phyloP scores from a whole-genome alignment of 2,329 filamentous ascomycete genomes.

The Esteya vermicola region DNA sequence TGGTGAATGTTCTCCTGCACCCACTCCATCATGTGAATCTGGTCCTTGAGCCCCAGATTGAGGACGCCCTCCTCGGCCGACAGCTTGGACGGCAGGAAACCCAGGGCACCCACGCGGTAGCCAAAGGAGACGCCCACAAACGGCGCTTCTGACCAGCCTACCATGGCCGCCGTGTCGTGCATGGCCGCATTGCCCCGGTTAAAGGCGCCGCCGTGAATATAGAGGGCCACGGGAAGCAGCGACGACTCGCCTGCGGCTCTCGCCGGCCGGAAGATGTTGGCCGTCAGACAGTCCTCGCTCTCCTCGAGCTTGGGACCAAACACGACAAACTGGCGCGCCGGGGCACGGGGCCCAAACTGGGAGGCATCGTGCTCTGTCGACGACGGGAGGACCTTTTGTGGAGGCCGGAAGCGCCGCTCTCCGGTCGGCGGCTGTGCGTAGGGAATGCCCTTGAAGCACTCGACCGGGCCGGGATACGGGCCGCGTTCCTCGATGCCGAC shows the following conservation, averaged over 20 bases:
- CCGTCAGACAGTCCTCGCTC: conserved; percentile 44
- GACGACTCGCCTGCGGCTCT: conserved; percentile 9
- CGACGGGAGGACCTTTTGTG: conserved; percentile 19
- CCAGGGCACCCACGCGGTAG: conserved; percentile 41
- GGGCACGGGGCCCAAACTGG: conserved; percentile 20
- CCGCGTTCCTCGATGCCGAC: not conserved
- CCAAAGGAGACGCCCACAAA: not conserved
- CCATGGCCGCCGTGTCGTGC: not conserved
- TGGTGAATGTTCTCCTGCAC: conserved; percentile 35
- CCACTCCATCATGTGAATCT: conserved; percentile 35
- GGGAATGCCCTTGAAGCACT: conserved; percentile 34
- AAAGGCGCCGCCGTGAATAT: conserved; percentile 33
- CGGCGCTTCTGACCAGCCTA: not conserved
- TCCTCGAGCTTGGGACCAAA: not conserved
- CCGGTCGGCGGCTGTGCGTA: conserved; percentile 28
- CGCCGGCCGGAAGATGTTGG: conserved; percentile 43
- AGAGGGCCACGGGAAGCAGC: conserved; percentile 34
- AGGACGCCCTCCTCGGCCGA: conserved; percentile 12
- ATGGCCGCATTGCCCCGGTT: not conserved
- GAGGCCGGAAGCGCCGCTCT: conserved; percentile 21
- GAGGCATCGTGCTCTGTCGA: conserved; percentile 23
- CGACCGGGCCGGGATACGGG: not conserved
- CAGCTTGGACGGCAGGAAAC: conserved; percentile 39
- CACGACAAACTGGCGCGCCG: conserved; percentile 4
- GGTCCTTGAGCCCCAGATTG: conserved; percentile 41